A percentile compares a stretch with the other conserved stretches of the same genome.
Conservation (phyloP, 371 early-diverging fungal genomes). For the Apophysomyces sp. region DNA sequence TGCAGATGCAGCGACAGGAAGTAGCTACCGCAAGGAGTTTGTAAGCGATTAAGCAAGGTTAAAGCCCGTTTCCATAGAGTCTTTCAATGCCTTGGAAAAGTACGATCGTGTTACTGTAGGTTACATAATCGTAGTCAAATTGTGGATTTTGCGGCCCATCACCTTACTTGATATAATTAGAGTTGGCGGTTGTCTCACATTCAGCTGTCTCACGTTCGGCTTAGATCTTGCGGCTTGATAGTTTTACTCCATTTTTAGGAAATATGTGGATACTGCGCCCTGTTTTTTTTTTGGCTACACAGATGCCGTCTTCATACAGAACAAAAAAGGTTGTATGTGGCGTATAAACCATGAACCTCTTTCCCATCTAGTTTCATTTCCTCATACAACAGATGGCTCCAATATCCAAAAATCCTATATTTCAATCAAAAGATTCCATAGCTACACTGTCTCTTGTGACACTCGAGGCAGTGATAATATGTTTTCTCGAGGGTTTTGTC, state of each 20-base stretch:
- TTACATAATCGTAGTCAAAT: neutral
- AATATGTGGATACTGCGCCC: neutral
- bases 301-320: neutral
- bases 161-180: neutral
- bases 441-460: slow-evolving; percentile 28
- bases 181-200: neutral
- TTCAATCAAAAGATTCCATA: slow-evolving; percentile 31
- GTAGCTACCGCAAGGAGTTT: neutral
- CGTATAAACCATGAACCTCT: neutral
- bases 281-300: neutral
- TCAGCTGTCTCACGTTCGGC: neutral
- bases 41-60: neutral
- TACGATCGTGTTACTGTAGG: neutral
- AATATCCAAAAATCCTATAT: slow-evolving; percentile 16
- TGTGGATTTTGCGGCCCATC: neutral
- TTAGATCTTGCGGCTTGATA: neutral
- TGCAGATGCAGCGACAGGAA: neutral
- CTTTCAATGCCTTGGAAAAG: neutral
- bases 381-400: neutral
- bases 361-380: slow-evolving; percentile 1
- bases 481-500: slow-evolving; percentile 44
- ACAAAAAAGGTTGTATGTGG: neutral
- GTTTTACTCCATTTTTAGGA: neutral
- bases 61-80: neutral
- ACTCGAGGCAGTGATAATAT: slow-evolving; percentile 36